Conservation (phyloP, 2,329 filamentous ascomycete species). For the Stenocarpella maydis region DNA sequence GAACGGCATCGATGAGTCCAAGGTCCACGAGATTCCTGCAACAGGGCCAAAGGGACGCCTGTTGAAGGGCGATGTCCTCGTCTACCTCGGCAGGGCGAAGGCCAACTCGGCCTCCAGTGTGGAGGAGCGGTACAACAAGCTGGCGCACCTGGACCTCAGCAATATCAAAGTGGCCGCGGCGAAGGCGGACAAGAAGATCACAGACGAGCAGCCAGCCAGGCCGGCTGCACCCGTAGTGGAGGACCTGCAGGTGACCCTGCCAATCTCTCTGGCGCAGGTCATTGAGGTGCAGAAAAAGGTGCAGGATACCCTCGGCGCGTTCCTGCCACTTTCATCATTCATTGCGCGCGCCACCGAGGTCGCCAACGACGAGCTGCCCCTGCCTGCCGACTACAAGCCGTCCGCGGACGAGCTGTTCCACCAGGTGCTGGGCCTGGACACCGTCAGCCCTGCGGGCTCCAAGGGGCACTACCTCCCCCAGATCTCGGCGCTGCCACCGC, state of each 20-base stretch:
- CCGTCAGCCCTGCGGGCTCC: constrained; percentile 54
- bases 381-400: constrained; percentile 68
- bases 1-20: constrained; percentile 78
- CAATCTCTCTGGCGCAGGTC: constrained; percentile 81
- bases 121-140: constrained; percentile 75
- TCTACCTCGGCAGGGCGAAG: constrained; percentile 82
- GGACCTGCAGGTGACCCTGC: constrained; percentile 70
- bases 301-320: constrained; percentile 78
- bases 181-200: constrained; percentile 50
- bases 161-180: constrained; percentile 85
- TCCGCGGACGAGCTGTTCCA: constrained; percentile 88
- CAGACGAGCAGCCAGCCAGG: constrained; percentile 47
- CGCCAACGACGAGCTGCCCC: constrained; percentile 86
- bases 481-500: constrained; percentile 66
- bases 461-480: constrained; percentile 76
- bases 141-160: constrained; percentile 87
- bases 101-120: constrained; percentile 75
- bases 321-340: constrained; percentile 85
- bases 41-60: constrained; percentile 88
- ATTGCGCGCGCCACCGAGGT: constrained; percentile 84
- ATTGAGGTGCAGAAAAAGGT: constrained; percentile 83
- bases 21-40: constrained; percentile 82
- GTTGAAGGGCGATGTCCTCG: constrained; percentile 94
- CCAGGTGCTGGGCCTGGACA: constrained; percentile 78
- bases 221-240: constrained; percentile 52